Evolutionary conservation across 148 eudicot genomes (phyloP), one percentile per base, ranked within the genome.

Genomic region (Arctostaphylos glauca): DNA sequence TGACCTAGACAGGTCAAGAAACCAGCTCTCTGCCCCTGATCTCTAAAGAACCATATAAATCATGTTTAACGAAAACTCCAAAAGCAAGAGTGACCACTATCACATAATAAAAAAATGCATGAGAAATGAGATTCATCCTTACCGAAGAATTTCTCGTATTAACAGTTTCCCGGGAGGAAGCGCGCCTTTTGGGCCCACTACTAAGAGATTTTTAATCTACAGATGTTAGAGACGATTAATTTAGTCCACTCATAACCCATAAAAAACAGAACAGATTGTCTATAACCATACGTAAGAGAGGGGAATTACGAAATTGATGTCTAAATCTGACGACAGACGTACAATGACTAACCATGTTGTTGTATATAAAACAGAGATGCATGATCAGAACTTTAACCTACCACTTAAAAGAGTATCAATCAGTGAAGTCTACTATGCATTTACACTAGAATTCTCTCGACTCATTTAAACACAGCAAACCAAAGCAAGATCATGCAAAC

Each of bases 151-250:
- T 89, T 91, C 93, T 79, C 99, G 82, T 62, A 96, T 81, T 41
- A 88, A 38, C 92, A 94, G 91, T 89, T 91, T 96, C 87, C 97
- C 89, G 55, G 93, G 87, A 74, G 97, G 94, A 82, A 94, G 91
- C 83, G 89, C 92, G 85, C 90, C 92, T 54, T 90, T 91, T 44
- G 96, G 95, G 83, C 94, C 90, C 87, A 96, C 95, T 74, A 91
- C 86, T 53, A 96, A 82, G 62, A 94, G 92, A 89, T 92, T 96
- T 86, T 96, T 96, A 80, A 96, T 96, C 98, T 96, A 90, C 82
- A 84, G 14, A 54, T 52, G 73, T 21, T 41, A 78, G 8, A 83
- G 77, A 81, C 58, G 56, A 80, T n/a, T 52, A 80, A 54, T 75
- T 64, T 7, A 62, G 55, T 80, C 19, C 19, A 46, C n/a, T 14